Conservation (phyloP, 225 moss, liverwort and hornwort genomes). For the Straminergon stramineum region DNA sequence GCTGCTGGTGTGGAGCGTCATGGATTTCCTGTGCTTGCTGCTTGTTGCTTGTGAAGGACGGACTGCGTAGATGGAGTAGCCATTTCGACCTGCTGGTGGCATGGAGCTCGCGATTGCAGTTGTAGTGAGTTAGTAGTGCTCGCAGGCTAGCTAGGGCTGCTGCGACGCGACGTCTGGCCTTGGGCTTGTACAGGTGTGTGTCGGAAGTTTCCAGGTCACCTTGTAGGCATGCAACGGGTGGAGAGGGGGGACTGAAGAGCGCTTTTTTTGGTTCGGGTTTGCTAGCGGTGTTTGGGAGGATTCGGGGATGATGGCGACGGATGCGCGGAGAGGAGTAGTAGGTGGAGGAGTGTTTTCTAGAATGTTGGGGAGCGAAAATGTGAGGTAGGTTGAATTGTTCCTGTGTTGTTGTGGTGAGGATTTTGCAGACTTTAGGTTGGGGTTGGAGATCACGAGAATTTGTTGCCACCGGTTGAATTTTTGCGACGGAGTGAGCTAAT, state of each 20-base stretch:
- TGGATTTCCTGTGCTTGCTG: background rate
- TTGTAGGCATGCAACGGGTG: background rate
- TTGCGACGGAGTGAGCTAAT: background rate
- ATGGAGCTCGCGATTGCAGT: background rate
- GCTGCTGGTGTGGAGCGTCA: background rate
- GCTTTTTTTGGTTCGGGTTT: background rate
- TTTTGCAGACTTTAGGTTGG: background rate
- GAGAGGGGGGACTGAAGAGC: background rate
- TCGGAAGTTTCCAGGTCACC: background rate
- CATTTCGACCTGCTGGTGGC: background rate
- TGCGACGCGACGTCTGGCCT: background rate
- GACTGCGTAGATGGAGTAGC: background rate
- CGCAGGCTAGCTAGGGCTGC: constrained; percentile 2
- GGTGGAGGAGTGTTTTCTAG: background rate
- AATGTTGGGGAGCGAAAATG: background rate
- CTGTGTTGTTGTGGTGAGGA: background rate
- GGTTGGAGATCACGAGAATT: background rate
- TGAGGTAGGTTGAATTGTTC: background rate
- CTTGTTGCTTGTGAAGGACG: background rate
- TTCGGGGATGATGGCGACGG: background rate
- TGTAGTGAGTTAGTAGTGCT: background rate
- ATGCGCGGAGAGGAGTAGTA: background rate
- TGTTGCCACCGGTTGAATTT: background rate
- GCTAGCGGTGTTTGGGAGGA: background rate
- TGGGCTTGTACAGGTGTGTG: constrained; percentile 2